Evolutionary conservation across 805 yeast genomes (phyloP).

Genomic region (Phaffomyces antillensis): DNA sequence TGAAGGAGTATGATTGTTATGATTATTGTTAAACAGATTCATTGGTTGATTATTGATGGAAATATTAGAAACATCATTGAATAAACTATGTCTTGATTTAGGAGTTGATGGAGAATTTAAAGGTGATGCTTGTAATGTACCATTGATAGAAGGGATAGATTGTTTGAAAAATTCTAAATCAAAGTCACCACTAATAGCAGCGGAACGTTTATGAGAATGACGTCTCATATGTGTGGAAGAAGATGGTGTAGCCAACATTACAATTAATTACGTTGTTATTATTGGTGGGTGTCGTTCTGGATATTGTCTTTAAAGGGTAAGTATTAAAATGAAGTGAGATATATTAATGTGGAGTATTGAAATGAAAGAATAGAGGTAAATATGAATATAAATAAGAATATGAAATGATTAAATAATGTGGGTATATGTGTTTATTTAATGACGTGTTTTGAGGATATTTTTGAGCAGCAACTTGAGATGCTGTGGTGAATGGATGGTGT

Average conservation of each 20-base stretch:
- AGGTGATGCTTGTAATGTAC: neutral
- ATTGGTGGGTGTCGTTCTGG: too few species aligned
- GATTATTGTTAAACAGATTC: neutral
- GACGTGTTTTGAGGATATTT: too few species aligned
- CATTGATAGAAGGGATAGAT: slow-evolving; percentile 7
- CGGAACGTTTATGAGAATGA: slow-evolving; percentile 80
- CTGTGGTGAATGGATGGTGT: too few species aligned
- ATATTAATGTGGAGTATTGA: neutral
- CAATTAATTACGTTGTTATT: too few species aligned
- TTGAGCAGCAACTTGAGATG: too few species aligned
- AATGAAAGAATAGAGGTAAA: neutral
- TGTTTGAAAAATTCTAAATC: slow-evolving; percentile 32
- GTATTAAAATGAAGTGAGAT: too few species aligned
- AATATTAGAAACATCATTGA: slow-evolving; percentile 5
- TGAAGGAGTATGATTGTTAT: slow-evolving; percentile 12
- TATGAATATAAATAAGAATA: too few species aligned
- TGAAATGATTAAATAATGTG: too few species aligned
- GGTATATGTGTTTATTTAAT: too few species aligned
- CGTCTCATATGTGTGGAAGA: slow-evolving; percentile 34
- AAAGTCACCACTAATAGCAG: slow-evolving; percentile 84
- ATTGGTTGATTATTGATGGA: slow-evolving; percentile 7
- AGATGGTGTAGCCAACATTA: slow-evolving; percentile 17
- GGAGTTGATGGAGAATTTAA: slow-evolving; percentile 1
- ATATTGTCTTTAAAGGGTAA: too few species aligned
- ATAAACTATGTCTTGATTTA: neutral